Base-by-base conservation (phyloP, 805 yeast genomes). In the Teunomyces kruisii region DNA sequence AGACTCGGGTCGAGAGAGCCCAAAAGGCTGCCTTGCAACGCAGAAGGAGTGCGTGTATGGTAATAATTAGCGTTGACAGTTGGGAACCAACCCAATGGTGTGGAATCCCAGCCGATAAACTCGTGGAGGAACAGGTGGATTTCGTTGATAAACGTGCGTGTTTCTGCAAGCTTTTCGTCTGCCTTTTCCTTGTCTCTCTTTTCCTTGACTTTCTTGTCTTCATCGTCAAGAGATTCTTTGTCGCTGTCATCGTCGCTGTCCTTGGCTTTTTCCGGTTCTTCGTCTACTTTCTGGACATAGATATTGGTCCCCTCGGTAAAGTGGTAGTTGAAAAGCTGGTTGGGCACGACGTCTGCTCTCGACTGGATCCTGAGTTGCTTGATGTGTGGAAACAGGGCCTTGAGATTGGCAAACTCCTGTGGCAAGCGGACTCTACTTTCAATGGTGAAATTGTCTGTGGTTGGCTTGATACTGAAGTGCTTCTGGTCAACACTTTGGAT, bases 61-160 rank as follows among this genome's bases (percentile, higher is more conserved):
- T 51, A 62, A 39, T 61, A 61, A 22, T 67, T 55, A 6, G 74
- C 52, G 38, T 66, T 65, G 46, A 56, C 45, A 3, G 62, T 57
- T 6, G 48, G 53, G 12, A 67, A 52, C 67, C 68, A 68, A 10
- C 49, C 45, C 2, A 52, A 46, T n/a, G 45, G 31, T 3, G 42
- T 40, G 9, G 61, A 33, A 2, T 44, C 37, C 15, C 62, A 27
- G 17, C 61, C 64, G 10, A 65, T 53, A 4, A 57, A 30, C 6
- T 51, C 46, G 10, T 33, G 15, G 4, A 62, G 7, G 8, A 52
- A 44, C 6, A 14, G 33, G 27, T 44, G 43, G 10, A 58, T 49
- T 37, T 66, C 66, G 1, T 49, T 30, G 43, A 47, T 62, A 45
- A 68, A 70, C n/a, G 26, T 44, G 1, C 30, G 46, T 4, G 44